Conservation (phyloP, 129 eudicot genomes). For the Centrapalus pauciflorus region DNA sequence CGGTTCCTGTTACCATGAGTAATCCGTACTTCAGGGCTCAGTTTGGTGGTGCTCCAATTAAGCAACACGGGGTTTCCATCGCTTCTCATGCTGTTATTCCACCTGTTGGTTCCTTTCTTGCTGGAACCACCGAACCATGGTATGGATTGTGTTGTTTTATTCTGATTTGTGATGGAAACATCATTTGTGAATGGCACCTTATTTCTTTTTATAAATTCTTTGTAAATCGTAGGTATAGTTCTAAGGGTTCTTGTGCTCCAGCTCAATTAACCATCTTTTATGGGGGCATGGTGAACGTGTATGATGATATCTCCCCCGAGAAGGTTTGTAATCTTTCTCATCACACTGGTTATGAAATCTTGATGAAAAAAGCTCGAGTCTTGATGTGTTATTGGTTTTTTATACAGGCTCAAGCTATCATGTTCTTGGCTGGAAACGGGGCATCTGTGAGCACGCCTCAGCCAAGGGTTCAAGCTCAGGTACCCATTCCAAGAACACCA, state of each 20-base stretch:
- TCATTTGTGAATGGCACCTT: not conserved
- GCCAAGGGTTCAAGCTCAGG: slow-evolving; percentile 20
- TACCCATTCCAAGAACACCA: slow-evolving; percentile 20
- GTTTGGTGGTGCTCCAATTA: slow-evolving; percentile 40
- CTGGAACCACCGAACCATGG: slow-evolving; percentile 69
- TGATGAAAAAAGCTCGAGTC: slow-evolving; percentile 7
- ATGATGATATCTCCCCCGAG: slow-evolving; percentile 52
- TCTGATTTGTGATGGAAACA: not conserved
- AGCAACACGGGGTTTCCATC: slow-evolving; percentile 54
- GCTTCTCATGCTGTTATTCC: no score
- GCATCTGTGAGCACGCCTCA: slow-evolving; percentile 22
- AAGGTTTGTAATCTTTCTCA: slow-evolving; percentile 36
- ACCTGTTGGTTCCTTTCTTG: slow-evolving; percentile 38
- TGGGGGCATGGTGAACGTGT: slow-evolving; percentile 56
- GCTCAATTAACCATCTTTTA: slow-evolving; percentile 74
- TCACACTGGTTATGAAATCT: not conserved
- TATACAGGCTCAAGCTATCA: slow-evolving; percentile 66
- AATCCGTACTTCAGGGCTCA: slow-evolving; percentile 45
- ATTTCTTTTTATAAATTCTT: not conserved
- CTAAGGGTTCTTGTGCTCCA: slow-evolving; percentile 43
- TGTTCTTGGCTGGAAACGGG: slow-evolving; percentile 69
- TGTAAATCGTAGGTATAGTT: slow-evolving; percentile 26
- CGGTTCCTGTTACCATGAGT: slow-evolving; percentile 35
- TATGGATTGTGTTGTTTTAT: slow-evolving; percentile 12
- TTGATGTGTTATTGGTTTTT: slow-evolving; percentile 3